Percentiles rank a stretch among this genome's conserved stretches.
Conservation (phyloP, 1,284 basidiomycete species). For the Afroboletus lepidellus region DNA sequence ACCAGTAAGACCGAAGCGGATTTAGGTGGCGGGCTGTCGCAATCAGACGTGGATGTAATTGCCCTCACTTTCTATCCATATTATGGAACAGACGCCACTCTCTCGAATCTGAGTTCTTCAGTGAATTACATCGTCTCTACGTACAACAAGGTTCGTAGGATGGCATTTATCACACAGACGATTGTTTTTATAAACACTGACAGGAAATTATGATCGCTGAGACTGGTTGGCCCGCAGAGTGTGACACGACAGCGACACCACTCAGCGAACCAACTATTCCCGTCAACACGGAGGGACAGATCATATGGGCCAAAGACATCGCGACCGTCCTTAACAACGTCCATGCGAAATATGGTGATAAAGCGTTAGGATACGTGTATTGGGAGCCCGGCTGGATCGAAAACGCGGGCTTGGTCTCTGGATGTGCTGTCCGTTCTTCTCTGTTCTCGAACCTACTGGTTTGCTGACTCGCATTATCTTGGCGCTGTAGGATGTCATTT, state of each 20-base stretch:
- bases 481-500: constrained; percentile 5
- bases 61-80: constrained; percentile 14
- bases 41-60: constrained; percentile 10
- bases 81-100: constrained; percentile 9
- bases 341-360: neutral
- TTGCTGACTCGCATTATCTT: neutral
- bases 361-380: constrained; percentile 10
- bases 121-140: constrained; percentile 9
- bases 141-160: constrained; percentile 11
- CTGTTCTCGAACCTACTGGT: neutral
- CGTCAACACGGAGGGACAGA: constrained; percentile 7
- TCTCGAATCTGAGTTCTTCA: constrained; percentile 8
- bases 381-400: constrained; percentile 14
- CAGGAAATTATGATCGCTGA: constrained; percentile 18
- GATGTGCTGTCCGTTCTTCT: constrained; percentile 9
- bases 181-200: constrained; percentile 2
- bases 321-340: neutral
- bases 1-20: neutral
- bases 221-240: constrained; percentile 14
- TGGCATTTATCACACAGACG: neutral
- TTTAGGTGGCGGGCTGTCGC: constrained; percentile 4
- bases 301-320: constrained; percentile 3
- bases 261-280: constrained; percentile 16
- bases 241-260: constrained; percentile 1
- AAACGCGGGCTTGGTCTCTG: constrained; percentile 9